These are phyloP conservation scores for Scenedesmus sp. DNA, from an alignment of 163 green algal species.

Conservation along the genomic window DNA sequence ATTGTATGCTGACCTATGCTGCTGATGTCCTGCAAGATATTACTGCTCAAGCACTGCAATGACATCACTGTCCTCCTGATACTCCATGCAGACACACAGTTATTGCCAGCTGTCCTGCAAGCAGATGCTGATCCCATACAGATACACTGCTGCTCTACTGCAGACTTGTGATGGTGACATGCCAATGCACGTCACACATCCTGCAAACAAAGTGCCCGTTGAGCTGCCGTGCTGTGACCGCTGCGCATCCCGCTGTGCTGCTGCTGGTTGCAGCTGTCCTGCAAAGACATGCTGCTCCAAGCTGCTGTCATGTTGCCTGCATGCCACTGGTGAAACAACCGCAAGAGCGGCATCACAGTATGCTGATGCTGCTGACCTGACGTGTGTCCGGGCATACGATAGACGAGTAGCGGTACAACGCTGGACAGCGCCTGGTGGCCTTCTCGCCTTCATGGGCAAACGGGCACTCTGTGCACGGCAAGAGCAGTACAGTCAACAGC, in stretches of 20 bases:
- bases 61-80: background rate
- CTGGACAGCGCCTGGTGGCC: conserved; percentile 80
- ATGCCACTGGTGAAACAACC: background rate
- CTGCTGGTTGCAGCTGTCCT: background rate
- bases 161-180: background rate
- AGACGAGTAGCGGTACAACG: conserved; percentile 72
- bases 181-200: background rate
- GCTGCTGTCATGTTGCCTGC: too few relatives aligned
- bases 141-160: background rate
- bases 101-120: background rate
- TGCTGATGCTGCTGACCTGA: conserved; percentile 20
- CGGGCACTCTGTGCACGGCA: conserved; percentile 69
- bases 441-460: conserved; percentile 81
- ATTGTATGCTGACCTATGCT: background rate
- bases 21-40: background rate
- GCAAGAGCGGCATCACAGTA: background rate
- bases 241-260: background rate
- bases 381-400: conserved; percentile 47
- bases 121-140: background rate
- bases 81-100: background rate
- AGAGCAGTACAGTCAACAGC: background rate
- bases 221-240: background rate
- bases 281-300: background rate
- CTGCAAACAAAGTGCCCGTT: background rate
- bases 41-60: background rate